Evolutionary conservation across 345 rosid species (phyloP), one percentile per base, ranked within the genome.

Genomic region (Ceriops decandra): DNA sequence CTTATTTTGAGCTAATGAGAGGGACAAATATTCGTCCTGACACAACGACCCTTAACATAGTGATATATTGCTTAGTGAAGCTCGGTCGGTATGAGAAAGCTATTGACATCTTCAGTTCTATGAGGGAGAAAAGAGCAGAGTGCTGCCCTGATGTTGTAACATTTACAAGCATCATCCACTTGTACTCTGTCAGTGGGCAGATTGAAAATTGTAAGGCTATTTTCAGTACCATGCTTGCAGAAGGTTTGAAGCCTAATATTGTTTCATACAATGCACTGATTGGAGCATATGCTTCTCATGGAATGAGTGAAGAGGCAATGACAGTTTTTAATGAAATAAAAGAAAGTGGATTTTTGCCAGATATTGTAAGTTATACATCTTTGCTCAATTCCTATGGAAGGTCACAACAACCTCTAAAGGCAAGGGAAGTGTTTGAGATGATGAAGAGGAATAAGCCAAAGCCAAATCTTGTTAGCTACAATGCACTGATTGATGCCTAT

Each of bases 381-480:
- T 84, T 93, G 70, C 92, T 93, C 35, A 89, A 85, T 82, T 89
- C 97, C 52, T 90, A 90, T 74, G 98, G 98, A 75, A 85, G 97
- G 82, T 89, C 98, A 64, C 76, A 75, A 26, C 88, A 86, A 71
- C 96, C 98, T 57, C 72, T 57, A 64, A 87, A 87, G 73, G 96
- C 98, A 49, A 86, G 85, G 68, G 84, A 84, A 78, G 85, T 93
- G 28, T 93, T 93, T 70, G 70, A 80, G 57, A 75, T 80, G 88
- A 90, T 90, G 90, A 93, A 82, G 82, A 81, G 76, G 68, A 75
- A 83, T 51, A 89, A 82, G 68, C 69, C 70, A 79, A 90, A 85
- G 78, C 96, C 98, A 64, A 90, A 87, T 76, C 68, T 88, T 75
- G 88, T 87, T 64, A 85, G 82, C 63, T 93, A 84, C 79, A 93